A percentile compares a stretch with the other conserved stretches of the same genome.
These are phyloP conservation scores for Salix arbutifolia DNA, from an alignment of 345 rosid species.

Conservation along the genomic window DNA sequence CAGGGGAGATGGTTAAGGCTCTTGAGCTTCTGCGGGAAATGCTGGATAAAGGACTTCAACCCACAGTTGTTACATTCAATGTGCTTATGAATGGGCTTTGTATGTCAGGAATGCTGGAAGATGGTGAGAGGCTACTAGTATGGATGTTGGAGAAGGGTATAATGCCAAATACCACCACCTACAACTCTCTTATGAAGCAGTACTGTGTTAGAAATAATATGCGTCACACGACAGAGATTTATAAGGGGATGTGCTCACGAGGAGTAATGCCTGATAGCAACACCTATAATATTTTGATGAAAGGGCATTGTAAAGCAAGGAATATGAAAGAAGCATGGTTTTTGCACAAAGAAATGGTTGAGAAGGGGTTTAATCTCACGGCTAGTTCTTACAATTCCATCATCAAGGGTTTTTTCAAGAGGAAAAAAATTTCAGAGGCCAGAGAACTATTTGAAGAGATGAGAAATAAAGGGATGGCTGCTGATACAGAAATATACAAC, in stretches of 20 bases:
- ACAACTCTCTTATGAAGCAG: slow-evolving; percentile 80
- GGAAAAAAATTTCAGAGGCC: slow-evolving; percentile 69
- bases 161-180: slow-evolving; percentile 69
- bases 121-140: slow-evolving; percentile 64
- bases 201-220: slow-evolving; percentile 54
- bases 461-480: slow-evolving; percentile 58
- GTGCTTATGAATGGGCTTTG: slow-evolving; percentile 92
- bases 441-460: slow-evolving; percentile 66
- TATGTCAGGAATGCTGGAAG: slow-evolving; percentile 70
- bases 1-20: slow-evolving; percentile 64
- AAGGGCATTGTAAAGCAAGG: slow-evolving; percentile 94
- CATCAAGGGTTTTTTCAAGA: slow-evolving; percentile 68
- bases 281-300: slow-evolving; percentile 73
- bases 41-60: slow-evolving; percentile 72
- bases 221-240: slow-evolving; percentile 46
- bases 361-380: slow-evolving; percentile 57
- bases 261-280: slow-evolving; percentile 68
- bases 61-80: slow-evolving; percentile 72
- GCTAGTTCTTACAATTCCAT: slow-evolving; percentile 60
- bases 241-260: slow-evolving; percentile 50
- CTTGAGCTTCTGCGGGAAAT: slow-evolving; percentile 62
- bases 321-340: slow-evolving; percentile 97
- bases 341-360: slow-evolving; percentile 59
- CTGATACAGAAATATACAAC: slow-evolving; percentile 53
- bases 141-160: slow-evolving; percentile 89